These are phyloP conservation scores for Prorocentrum cordatum DNA, from an alignment of 169 alveolate genomes.

Conservation along the genomic window DNA sequence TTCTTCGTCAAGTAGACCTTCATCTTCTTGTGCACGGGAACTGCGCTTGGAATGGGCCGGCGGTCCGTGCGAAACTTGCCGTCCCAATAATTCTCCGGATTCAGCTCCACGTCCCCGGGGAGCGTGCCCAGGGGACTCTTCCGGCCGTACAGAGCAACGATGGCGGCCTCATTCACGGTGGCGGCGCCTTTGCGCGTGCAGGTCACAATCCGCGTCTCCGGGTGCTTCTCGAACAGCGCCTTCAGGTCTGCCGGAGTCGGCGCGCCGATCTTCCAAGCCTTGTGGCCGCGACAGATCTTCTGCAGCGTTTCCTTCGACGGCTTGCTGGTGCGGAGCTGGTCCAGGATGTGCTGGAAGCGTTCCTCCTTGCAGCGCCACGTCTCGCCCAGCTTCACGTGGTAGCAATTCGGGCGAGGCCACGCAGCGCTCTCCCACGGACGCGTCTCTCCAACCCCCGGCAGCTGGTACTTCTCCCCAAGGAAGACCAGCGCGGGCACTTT, in stretches of 20 bases:
- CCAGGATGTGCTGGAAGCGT: not conserved
- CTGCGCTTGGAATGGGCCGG: too few relatives aligned
- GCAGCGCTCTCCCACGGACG: not conserved
- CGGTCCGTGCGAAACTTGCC: too few relatives aligned
- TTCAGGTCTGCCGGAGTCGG: conserved; percentile 1
- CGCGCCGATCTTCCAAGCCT: conserved; percentile 10
- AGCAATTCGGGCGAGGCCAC: not conserved
- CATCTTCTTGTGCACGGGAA: not conserved
- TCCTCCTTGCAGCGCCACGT: conserved; percentile 1
- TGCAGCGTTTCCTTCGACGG: conserved; percentile 2
- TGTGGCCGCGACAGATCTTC: not conserved
- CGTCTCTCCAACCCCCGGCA: not conserved
- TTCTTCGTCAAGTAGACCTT: not conserved
- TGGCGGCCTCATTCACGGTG: too few relatives aligned
- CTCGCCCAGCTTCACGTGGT: not conserved
- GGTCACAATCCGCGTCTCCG: too few relatives aligned
- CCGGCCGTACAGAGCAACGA: too few relatives aligned
- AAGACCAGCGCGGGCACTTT: conserved; percentile 4
- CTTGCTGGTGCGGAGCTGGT: not conserved
- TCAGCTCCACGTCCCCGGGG: too few relatives aligned
- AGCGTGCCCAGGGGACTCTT: too few relatives aligned
- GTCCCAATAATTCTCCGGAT: too few relatives aligned
- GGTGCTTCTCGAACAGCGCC: not conserved
- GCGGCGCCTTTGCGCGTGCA: too few relatives aligned
- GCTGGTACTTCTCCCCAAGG: conserved; percentile 23